These are phyloP conservation scores for Boletus semigastroideus DNA, from an alignment of 1,284 basidiomycete genomes.

Conservation along the genomic window DNA sequence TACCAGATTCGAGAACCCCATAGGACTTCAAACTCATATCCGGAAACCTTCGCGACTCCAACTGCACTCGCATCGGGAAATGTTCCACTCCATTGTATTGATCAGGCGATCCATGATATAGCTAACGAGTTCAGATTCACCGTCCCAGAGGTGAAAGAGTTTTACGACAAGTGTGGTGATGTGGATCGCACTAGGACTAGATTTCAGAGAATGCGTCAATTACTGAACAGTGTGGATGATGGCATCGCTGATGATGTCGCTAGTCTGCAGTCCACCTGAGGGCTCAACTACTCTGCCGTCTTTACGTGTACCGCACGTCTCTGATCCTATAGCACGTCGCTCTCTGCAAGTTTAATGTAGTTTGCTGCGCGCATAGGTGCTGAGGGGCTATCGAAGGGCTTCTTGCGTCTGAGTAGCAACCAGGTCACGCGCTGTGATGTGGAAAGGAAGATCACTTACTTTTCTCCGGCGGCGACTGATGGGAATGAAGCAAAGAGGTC, in stretches of 20 bases:
- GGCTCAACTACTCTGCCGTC: neutral
- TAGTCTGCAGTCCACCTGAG: neutral
- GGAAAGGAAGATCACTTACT: slow-evolving; percentile 48
- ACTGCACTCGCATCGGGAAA: slow-evolving; percentile 4
- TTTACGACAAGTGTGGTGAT: slow-evolving; percentile 67
- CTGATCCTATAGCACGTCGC: slow-evolving; percentile 22
- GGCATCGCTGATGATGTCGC: slow-evolving; percentile 26
- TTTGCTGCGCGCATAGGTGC: slow-evolving; percentile 69
- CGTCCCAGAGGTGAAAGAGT: slow-evolving; percentile 69
- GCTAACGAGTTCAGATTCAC: slow-evolving; percentile 67
- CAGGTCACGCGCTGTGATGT: slow-evolving; percentile 1
- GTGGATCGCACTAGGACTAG: slow-evolving; percentile 59
- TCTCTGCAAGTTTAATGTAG: slow-evolving; percentile 50
- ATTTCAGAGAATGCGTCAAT: slow-evolving; percentile 64
- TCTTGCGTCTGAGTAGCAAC: slow-evolving; percentile 54
- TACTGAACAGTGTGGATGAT: slow-evolving; percentile 45
- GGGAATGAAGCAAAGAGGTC: slow-evolving; percentile 97
- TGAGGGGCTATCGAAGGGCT: slow-evolving; percentile 74
- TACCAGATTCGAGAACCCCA: neutral
- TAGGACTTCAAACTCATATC: slow-evolving; percentile 6
- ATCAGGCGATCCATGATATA: slow-evolving; percentile 60
- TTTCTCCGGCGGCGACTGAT: slow-evolving; percentile 94
- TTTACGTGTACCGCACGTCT: neutral
- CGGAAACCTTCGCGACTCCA: slow-evolving; percentile 7
- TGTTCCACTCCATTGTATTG: slow-evolving; percentile 53